Evolutionary conservation across 139 green algal species (phyloP).

Genomic region (Chlorella sp.): DNA sequence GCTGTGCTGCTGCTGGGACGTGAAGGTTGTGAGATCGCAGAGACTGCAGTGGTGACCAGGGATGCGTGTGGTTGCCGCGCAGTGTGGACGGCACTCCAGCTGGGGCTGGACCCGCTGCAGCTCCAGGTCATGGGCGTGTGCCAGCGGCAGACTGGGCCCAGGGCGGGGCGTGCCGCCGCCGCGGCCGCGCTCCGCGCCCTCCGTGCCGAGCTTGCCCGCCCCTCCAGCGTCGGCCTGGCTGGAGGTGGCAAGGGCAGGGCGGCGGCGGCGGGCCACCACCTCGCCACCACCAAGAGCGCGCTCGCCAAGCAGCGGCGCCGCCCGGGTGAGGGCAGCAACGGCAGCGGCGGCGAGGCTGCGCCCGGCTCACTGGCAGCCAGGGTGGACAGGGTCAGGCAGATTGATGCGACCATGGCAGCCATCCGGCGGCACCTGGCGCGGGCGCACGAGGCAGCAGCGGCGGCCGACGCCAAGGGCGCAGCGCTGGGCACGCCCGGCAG

Average conservation of each 20-base stretch:
- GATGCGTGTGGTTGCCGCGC: not conserved
- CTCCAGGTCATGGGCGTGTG: not conserved
- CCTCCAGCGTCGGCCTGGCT: not conserved
- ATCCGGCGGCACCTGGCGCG: conserved; percentile 2
- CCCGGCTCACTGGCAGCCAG: not conserved
- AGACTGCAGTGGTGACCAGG: not conserved
- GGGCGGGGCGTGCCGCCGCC: not conserved
- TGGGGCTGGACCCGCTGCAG: conserved; percentile 14
- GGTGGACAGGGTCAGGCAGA: not conserved
- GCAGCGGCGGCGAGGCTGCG: not conserved
- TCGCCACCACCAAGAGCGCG: not conserved
- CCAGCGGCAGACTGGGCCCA: not conserved
- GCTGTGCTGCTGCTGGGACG: not conserved
- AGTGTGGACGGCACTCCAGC: not conserved
- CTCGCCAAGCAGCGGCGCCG: conserved; percentile 6
- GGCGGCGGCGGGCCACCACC: not conserved
- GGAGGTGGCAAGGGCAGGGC: not conserved
- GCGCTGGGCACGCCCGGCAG: too few species aligned
- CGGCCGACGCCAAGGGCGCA: not conserved
- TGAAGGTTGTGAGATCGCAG: not conserved
- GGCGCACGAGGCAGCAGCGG: not conserved
- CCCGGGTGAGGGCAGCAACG: not conserved
- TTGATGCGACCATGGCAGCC: conserved; percentile 11
- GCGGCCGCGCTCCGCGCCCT: not conserved
- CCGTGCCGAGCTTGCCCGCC: not conserved